Conservation (phyloP, 202 grass and related monocot species). For the Zizania palustris region DNA sequence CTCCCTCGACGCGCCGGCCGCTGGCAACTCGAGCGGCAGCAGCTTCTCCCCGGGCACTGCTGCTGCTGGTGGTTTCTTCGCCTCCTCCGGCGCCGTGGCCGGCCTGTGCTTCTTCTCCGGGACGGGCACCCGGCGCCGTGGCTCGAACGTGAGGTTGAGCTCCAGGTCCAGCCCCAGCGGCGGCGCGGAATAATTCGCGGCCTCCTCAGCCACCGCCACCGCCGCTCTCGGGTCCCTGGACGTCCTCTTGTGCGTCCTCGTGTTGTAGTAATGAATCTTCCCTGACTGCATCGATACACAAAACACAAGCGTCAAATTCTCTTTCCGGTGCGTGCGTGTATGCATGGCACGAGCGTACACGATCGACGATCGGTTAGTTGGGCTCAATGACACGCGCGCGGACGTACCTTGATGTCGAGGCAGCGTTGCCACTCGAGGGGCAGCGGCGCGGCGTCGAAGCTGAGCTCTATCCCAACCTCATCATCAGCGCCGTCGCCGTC, state of each 20-base stretch:
- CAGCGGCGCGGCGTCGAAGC: conserved; percentile 74
- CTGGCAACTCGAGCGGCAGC: neutral
- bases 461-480: conserved; percentile 68
- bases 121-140: conserved; percentile 27
- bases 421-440: conserved; percentile 90
- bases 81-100: neutral
- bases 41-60: neutral
- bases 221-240: conserved; percentile 57
- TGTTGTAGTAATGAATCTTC: conserved; percentile 92
- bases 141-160: conserved; percentile 75
- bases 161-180: conserved; percentile 66
- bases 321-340: too few relatives aligned
- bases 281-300: conserved; percentile 61
- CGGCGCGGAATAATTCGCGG: conserved; percentile 25
- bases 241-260: conserved; percentile 83
- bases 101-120: conserved; percentile 22
- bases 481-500: conserved; percentile 8
- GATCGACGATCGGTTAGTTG: neutral
- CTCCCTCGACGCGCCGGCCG: conserved; percentile 40
- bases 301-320: neutral
- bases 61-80: neutral
- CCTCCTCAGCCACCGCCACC: neutral
- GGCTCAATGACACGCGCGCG: too few relatives aligned
- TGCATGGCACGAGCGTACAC: neutral
- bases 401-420: conserved; percentile 99